Evolutionary conservation across 768 basidiomycete genomes (phyloP), one percentile per base, ranked within the genome.

Genomic region (Scleroderma citrinum): DNA sequence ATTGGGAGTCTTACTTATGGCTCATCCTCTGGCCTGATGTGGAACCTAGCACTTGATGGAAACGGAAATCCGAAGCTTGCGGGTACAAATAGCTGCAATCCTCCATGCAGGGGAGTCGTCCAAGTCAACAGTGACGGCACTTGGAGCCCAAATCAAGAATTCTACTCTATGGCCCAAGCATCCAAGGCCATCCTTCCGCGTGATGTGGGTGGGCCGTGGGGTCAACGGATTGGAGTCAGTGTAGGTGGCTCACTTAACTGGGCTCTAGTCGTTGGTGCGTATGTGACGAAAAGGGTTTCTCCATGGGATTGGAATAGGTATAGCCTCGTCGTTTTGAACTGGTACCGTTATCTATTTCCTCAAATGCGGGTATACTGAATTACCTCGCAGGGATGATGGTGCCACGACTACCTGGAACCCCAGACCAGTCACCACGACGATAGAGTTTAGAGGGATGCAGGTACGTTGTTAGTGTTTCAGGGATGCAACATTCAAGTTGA

Each of bases 241-340:
- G 78, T 88, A 1, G 75, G 74, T 6, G 86, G 86, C 1, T 65
- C 56, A 7, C 66, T 79, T 14, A 69, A 59, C 54, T 81, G 77
- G 80, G 78, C 79, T 0, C 72, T 88, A 5, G 61, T 71, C n/a
- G 87, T 85, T 2, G 73, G 75, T 5, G 85, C 84, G 5, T 89
- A 76, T 48, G 78, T 82, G 8, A 86, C 85, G 0, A 65, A 68
- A 0, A 73, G 87, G 12, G 71, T 68, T 0, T 74, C 65, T 8
- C 67, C 81, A 2, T 58, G 65, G 3, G 85, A 86, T 52, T 82
- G 76, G 79, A 58, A 71, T 21, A 74, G 82, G 35, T 87, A 87
- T 63, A 82, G 81, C 1, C 61, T 89, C 35, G 85, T 88, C 11
- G 87, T 88, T 2, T 54, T 90, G 53, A 88, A 90, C 63, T 83